Evolutionary conservation across 148 eudicot genomes (phyloP).

Genomic region (Salicornia ramosissima): DNA sequence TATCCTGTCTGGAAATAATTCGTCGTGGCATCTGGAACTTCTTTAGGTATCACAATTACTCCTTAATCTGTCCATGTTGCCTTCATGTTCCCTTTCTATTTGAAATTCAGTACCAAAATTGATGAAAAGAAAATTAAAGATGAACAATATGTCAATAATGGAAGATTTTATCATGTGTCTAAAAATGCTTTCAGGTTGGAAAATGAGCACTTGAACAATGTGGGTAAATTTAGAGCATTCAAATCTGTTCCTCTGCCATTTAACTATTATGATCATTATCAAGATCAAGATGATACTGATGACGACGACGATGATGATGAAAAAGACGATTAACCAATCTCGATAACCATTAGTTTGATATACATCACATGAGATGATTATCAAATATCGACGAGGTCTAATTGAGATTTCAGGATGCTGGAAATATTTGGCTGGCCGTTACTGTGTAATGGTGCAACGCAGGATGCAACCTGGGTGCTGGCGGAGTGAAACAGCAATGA

Average conservation of each 20-base stretch:
- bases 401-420: background rate
- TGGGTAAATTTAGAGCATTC: slow-evolving; percentile 76
- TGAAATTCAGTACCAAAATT: no score
- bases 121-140: no score
- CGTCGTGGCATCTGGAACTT: slow-evolving; percentile 93
- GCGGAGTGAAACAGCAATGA: background rate
- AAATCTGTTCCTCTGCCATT: slow-evolving; percentile 79
- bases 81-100: background rate
- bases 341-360: background rate
- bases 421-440: background rate
- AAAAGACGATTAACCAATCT: slow-evolving; percentile 37
- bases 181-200: slow-evolving; percentile 56
- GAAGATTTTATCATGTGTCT: background rate
- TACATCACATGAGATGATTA: no score
- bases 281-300: slow-evolving; percentile 32
- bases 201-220: slow-evolving; percentile 84
- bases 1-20: slow-evolving; percentile 68
- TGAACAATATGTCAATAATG: background rate
- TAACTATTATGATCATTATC: slow-evolving; percentile 40
- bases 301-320: slow-evolving; percentile 37
- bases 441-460: background rate
- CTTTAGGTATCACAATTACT: slow-evolving; percentile 53
- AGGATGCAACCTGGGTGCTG: background rate
- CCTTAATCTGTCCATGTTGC: background rate
- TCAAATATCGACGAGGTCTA: no score